These are phyloP conservation scores for Teratosphaeriaceae sp. DNA, from an alignment of 2,329 filamentous ascomycete species.

Conservation along the genomic window DNA sequence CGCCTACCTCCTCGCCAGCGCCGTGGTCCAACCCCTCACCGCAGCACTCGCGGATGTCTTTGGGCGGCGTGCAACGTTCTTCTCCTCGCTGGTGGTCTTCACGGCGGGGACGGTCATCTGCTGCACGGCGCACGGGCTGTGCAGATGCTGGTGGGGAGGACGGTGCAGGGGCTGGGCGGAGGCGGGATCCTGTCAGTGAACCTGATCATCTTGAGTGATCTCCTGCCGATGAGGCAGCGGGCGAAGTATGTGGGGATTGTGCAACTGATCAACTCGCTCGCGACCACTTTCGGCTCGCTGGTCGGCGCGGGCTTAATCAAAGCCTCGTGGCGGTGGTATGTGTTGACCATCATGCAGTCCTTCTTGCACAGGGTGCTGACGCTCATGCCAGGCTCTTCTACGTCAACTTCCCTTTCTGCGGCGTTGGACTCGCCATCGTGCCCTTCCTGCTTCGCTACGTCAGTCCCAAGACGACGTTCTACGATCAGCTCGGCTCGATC, in stretches of 20 bases:
- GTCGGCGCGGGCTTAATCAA: conserved; percentile 26
- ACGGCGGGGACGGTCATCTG: conserved; percentile 42
- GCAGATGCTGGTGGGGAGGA: conserved; percentile 37
- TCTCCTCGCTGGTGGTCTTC: conserved; percentile 39
- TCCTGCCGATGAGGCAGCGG: conserved; percentile 26
- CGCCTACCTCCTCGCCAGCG: conserved; percentile 40
- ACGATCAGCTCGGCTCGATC: conserved; percentile 15
- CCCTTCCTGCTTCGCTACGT: conserved; percentile 47
- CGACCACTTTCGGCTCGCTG: conserved; percentile 29
- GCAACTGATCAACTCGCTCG: conserved; percentile 27
- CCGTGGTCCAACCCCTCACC: conserved; percentile 39
- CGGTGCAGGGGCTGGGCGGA: conserved; percentile 42
- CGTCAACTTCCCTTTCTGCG: conserved; percentile 33
- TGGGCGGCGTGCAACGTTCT: conserved; percentile 40
- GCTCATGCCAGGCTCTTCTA: too few relatives aligned
- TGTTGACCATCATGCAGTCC: too few relatives aligned
- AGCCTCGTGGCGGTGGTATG: conserved; percentile 25
- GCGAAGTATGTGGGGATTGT: conserved; percentile 18
- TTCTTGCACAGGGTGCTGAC: too few relatives aligned
- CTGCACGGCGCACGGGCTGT: conserved; percentile 31
- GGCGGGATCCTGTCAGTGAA: conserved; percentile 39
- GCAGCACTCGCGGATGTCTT: conserved; percentile 42
- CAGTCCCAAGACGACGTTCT: conserved; percentile 22
- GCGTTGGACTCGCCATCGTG: conserved; percentile 24
- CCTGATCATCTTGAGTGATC: conserved; percentile 37